Conservation (phyloP, 2,329 filamentous ascomycete species). For the Endothia cerciana region DNA sequence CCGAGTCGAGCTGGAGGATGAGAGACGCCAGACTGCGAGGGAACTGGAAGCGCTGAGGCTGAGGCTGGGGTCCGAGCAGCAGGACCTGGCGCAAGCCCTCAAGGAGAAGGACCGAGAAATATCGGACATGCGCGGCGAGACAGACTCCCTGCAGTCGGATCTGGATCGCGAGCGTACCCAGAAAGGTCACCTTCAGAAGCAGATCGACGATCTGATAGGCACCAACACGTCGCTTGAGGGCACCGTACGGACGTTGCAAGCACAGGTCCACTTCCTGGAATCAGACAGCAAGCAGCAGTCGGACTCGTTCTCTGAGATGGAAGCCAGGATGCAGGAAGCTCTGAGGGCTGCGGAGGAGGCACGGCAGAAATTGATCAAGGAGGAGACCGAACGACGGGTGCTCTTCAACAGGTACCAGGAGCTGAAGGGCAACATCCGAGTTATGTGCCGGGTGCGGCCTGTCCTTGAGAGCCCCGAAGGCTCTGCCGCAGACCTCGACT, state of each 20-base stretch:
- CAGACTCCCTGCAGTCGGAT: constrained; percentile 52
- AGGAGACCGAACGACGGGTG: constrained; percentile 87
- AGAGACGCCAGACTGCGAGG: constrained; percentile 53
- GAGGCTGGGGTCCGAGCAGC: constrained; percentile 55
- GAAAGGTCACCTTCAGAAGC: constrained; percentile 57
- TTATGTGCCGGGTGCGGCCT: constrained; percentile 95
- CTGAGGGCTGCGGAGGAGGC: constrained; percentile 69
- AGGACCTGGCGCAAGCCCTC: constrained; percentile 52
- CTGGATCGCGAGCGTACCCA: constrained; percentile 67
- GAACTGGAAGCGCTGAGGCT: constrained; percentile 69
- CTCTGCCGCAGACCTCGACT: constrained; percentile 73
- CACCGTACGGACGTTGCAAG: constrained; percentile 74
- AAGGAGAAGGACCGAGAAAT: constrained; percentile 59
- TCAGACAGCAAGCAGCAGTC: constrained; percentile 89
- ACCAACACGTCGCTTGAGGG: constrained; percentile 72
- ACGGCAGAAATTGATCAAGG: constrained; percentile 82
- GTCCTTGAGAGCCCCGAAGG: constrained; percentile 63
- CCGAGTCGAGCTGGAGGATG: constrained; percentile 67
- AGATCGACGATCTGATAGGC: constrained; percentile 61
- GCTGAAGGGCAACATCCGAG: constrained; percentile 95
- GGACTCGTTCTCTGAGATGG: constrained; percentile 80
- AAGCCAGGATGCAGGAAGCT: constrained; percentile 79
- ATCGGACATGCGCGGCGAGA: constrained; percentile 50
- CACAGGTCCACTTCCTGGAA: constrained; percentile 86
- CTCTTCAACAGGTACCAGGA: constrained; percentile 98